Percentiles rank a stretch among this genome's conserved stretches.
Evolutionary conservation across 495 filamentous ascomycete species (phyloP).

Genomic region (Platismatia glauca): DNA sequence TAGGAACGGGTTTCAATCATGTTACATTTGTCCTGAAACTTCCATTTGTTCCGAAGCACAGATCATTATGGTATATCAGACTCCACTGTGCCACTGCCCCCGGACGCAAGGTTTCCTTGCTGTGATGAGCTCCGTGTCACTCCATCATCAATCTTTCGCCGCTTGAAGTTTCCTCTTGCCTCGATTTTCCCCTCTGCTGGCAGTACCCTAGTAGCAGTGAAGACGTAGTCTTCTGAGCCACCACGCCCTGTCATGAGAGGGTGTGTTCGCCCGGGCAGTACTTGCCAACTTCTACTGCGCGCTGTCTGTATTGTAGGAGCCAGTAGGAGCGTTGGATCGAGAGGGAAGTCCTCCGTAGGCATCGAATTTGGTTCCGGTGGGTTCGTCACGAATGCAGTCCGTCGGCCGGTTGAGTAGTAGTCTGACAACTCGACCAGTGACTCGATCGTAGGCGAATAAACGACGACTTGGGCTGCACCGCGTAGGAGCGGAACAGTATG

Average conservation of each 20-base stretch:
- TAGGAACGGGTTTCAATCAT: background rate
- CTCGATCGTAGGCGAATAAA: constrained; percentile 74
- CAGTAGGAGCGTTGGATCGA: constrained; percentile 76
- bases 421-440: constrained; percentile 66
- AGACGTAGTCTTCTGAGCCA: constrained; percentile 84
- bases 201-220: constrained; percentile 70
- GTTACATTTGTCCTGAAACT: background rate
- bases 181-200: constrained; percentile 69
- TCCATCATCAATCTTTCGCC: constrained; percentile 41
- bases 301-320: constrained; percentile 71
- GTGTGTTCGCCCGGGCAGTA: constrained; percentile 85
- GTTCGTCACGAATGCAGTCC: constrained; percentile 58
- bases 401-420: constrained; percentile 64
- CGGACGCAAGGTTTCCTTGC: background rate
- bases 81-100: background rate
- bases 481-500: constrained; percentile 66
- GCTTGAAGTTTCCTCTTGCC: constrained; percentile 70
- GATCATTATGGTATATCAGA: background rate
- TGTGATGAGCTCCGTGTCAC: constrained; percentile 2
- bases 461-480: constrained; percentile 74
- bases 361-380: constrained; percentile 35
- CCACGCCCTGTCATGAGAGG: constrained; percentile 84
- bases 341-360: constrained; percentile 63
- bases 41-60: background rate
- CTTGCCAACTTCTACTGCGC: constrained; percentile 72